Percentiles rank a stretch among this genome's conserved stretches.
Conservation (phyloP, 345 rosid species). For the Lepidium africanum region DNA sequence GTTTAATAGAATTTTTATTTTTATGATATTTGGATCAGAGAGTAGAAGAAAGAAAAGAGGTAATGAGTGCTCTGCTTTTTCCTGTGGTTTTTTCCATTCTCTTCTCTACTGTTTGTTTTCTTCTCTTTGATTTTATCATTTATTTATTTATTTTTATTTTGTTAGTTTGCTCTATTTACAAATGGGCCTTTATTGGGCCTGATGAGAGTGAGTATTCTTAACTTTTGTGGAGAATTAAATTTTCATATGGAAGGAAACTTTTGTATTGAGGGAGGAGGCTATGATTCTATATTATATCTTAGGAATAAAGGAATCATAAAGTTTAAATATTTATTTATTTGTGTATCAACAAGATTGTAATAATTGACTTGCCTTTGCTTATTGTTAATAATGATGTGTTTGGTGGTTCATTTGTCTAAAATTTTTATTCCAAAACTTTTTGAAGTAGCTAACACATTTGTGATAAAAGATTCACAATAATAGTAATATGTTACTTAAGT, state of each 20-base stretch:
- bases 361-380: conserved; percentile 13
- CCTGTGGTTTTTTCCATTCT: conserved; percentile 17
- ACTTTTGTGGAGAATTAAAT: not conserved
- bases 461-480: too few species aligned
- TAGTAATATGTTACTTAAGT: too few species aligned
- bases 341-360: not conserved
- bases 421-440: not conserved
- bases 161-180: not conserved
- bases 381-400: conserved; percentile 15
- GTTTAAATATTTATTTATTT: not conserved
- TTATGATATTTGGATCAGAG: conserved; percentile 7
- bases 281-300: conserved; percentile 1
- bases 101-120: conserved; percentile 14
- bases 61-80: conserved; percentile 19
- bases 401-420: conserved; percentile 18
- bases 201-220: not conserved
- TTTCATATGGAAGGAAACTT: not conserved
- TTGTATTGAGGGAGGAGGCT: not conserved
- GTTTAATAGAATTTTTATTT: too few species aligned
- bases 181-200: conserved; percentile 23
- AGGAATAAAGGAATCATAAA: conserved; percentile 22
- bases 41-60: conserved; percentile 19
- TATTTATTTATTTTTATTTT: not conserved
- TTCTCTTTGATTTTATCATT: not conserved
- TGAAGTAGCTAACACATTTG: too few species aligned